Evolutionary conservation across 2,329 filamentous ascomycete species (phyloP), one percentile per base, ranked within the genome.

Genomic region (Ophiosphaerella narmari): DNA sequence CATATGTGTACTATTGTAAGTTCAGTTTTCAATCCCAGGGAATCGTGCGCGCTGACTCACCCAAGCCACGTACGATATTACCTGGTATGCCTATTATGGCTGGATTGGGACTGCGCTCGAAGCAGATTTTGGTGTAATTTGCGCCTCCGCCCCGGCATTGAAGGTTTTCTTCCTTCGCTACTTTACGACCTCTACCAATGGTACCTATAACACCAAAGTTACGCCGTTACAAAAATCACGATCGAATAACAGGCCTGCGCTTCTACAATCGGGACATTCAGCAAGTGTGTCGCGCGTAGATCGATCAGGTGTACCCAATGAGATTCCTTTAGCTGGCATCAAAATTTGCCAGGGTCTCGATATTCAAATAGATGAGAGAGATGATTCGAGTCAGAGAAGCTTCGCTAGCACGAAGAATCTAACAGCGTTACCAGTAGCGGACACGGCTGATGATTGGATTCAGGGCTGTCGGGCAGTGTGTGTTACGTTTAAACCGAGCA

Each of bases 91-190:
- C 12, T 71, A 68, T 43, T 65, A 73, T 31, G 69, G 69, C 13
- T 76, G 71, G 65, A 58, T 74, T 4, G 75, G 74, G 71, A 76
- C 75, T 4, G 67, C 69, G 7, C 54, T 76, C 1, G 75, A 78
- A 57, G 68, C 74, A 4, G 65, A 74, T 36, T 61, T 78, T 1
- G 75, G 66, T 12, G 68, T 78, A 11, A 71, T 77, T 34, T 77
- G 75, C 48, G 73, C 75, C 3, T 74, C 70, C 1, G 74, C 73
- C 0, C 76, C 76, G 1, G 74, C 77, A 1, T 63, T 79, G 21
- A 75, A 77, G 26, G 67, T 74, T 14, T 74, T 77, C 55, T 75
- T 78, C 65, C 63, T 65, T n/a, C 69, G 66, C 14, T 77, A 76
- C 58, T 66, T 77, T 43, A 63, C 56, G 37, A 43, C 58, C 7